Evolutionary conservation across 1,284 basidiomycete species (phyloP), one percentile per base, ranked within the genome.

Genomic region (Tetrapyrgos nigripes): DNA sequence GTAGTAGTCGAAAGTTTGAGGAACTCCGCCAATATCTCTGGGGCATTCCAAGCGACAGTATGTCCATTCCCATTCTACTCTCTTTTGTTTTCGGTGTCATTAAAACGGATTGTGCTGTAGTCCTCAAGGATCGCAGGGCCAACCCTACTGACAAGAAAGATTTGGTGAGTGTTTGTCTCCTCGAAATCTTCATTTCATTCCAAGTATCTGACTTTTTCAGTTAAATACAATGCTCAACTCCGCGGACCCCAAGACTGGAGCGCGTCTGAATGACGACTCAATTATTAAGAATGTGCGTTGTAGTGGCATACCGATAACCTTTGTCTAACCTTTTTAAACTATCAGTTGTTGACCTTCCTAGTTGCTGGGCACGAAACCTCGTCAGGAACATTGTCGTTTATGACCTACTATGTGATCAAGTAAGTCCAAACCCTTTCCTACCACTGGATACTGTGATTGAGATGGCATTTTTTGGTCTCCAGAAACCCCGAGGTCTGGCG

Each of bases 281-380:
- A 83, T 84, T 45, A 71, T 76, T 5, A 68, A 73, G 58, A 83
- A 85, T 67, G 78, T 79, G 53, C 21, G 74, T 59, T 28, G 35
- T 8, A 27, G 5, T 51, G 4, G 21, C 8, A 8, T 40, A 13
- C 29, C 3, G 44, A 26, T 23, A 24, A 21, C 37, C 8, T 27
- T 48, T n/a, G 27, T 37, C 21, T 49, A 35, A 37, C 13, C 31
- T 23, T 26, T n/a, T 51, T n/a, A 14, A 9, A n/a, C 31, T 14
- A 17, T 9, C 40, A 81, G 78, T 73, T 83, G 23, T 67, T 83
- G 19, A 83, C 82, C 2, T 83, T 84, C 74, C 69, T 84, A 17
- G 79, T 83, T 43, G 83, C 82, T 4, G 83, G 81, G 1, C 82
- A 83, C 61, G 82, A 83, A 66, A 83, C 81, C 0, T 82, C 82